Percentiles rank a stretch among this genome's conserved stretches.
phyloP scores from a whole-genome alignment of 2,329 filamentous ascomycete species.

The Aspergillus ustus region DNA sequence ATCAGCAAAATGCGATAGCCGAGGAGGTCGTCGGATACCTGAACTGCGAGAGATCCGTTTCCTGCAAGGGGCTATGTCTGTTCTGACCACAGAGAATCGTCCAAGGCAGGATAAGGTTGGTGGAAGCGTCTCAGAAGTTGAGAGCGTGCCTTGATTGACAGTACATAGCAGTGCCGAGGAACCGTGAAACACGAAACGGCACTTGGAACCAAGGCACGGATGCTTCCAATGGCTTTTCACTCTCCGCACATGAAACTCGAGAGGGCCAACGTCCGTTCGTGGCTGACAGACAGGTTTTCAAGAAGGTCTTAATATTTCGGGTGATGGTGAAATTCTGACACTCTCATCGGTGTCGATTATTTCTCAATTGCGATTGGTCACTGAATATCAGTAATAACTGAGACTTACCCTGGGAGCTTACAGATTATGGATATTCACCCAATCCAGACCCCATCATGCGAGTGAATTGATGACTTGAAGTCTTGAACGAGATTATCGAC shows the following conservation, averaged over 20 bases:
- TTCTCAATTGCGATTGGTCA: background rate
- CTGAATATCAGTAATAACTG: background rate
- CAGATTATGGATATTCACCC: background rate
- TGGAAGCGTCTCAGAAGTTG: constrained; percentile 7
- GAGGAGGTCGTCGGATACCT: background rate
- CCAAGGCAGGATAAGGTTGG: constrained; percentile 3
- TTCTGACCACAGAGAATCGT: background rate
- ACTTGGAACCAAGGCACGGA: background rate
- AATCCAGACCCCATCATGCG: background rate
- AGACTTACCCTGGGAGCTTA: background rate
- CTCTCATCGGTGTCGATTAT: constrained; percentile 5
- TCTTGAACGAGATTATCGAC: constrained; percentile 5
- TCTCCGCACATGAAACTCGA: background rate
- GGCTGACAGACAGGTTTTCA: background rate
- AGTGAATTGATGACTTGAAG: background rate
- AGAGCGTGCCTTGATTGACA: background rate
- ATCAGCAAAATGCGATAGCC: background rate
- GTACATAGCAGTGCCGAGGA: background rate
- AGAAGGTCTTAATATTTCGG: background rate
- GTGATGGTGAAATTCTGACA: background rate
- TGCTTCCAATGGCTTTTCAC: background rate
- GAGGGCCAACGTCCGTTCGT: background rate
- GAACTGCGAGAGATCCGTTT: too few relatives aligned
- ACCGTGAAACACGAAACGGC: background rate
- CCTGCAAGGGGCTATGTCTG: background rate